Base-by-base conservation (phyloP, 2,329 filamentous ascomycete genomes). In the Cercospora zeina region DNA sequence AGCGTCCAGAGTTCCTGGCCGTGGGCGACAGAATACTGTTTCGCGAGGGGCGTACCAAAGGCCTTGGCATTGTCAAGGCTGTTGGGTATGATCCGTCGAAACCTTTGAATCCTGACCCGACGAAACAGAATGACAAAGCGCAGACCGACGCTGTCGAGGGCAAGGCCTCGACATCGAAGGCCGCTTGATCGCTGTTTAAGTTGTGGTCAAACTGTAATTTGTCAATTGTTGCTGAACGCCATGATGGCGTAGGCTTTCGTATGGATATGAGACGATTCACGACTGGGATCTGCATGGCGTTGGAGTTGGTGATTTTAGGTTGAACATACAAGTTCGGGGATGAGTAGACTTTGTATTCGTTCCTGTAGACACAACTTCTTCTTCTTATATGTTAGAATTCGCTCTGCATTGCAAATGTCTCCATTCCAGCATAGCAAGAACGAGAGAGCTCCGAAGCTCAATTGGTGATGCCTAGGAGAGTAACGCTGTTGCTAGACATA, bases 41-140 rank as follows among this genome's bases (percentile, higher is more conserved):
- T 81, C 85, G 95, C 45, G 95, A 99, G 78, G 95, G 95, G 0
- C 84, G 92, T 64, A 99, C 95, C 0, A 97, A 97, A 80, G 95
- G 95, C 0, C 79, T 99, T 0, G 95, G 95, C 0, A 97, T 99
- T 65, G 91, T 99, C 54, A 97, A 96, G 76, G 85, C 86, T 39
- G 84, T 97, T 0, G 92, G 92, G 2, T 99, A 97, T 75, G 92
- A 97, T 74, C 82, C 87, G 0, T 75, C 73, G 47, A 76, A 81
- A 49, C 80, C 81, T 2, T 69, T 83, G 57, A 78, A 77, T 59
- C 74, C 75, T 5, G 72, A 76, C 37, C 67, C 68, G n/a, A 63
- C 39, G 24, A 55, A 54, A 39, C 42, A 58, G 19, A 10, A 10
- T 30, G 56, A 58, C 4, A 58, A 50, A 10, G 16, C 27, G 1